Percentiles rank a stretch among this genome's conserved stretches.
These are phyloP conservation scores for Amphicarpaea edgeworthii DNA, from an alignment of 306 rosid genomes.

Conservation along the genomic window DNA sequence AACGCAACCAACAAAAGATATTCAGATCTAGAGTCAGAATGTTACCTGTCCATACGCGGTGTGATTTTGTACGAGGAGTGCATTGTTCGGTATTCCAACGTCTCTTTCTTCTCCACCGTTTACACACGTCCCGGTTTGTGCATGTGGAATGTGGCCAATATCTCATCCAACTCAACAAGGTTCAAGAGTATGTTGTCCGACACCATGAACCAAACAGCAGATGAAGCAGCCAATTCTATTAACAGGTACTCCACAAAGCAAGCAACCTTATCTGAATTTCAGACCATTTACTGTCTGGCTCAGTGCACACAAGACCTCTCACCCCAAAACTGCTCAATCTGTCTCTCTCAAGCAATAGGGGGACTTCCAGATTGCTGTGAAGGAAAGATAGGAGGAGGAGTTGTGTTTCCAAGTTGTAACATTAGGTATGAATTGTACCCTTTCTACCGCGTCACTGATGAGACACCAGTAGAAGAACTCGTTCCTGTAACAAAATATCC, in stretches of 20 bases:
- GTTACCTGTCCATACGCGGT: not conserved
- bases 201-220: not conserved
- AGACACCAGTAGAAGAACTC: not conserved
- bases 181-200: not conserved
- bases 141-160: not conserved
- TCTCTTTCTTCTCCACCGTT: not conserved
- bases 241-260: not conserved
- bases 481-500: not conserved
- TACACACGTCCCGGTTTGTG: too few species aligned
- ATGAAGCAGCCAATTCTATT: not conserved
- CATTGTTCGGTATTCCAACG: not conserved
- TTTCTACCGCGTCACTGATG: not conserved
- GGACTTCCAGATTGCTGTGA: fast-evolving
- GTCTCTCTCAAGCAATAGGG: not conserved
- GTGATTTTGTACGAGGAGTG: not conserved
- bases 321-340: not conserved
- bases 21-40: not conserved
- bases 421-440: not conserved
- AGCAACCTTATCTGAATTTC: not conserved
- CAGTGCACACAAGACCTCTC: slow-evolving; percentile 10
- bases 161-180: not conserved
- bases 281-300: not conserved
- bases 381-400: not conserved
- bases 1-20: not conserved
- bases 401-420: not conserved